Percentiles rank a stretch among this genome's conserved stretches.
Conservation (phyloP, 2,329 filamentous ascomycete genomes). For the Boeremia exigua region DNA sequence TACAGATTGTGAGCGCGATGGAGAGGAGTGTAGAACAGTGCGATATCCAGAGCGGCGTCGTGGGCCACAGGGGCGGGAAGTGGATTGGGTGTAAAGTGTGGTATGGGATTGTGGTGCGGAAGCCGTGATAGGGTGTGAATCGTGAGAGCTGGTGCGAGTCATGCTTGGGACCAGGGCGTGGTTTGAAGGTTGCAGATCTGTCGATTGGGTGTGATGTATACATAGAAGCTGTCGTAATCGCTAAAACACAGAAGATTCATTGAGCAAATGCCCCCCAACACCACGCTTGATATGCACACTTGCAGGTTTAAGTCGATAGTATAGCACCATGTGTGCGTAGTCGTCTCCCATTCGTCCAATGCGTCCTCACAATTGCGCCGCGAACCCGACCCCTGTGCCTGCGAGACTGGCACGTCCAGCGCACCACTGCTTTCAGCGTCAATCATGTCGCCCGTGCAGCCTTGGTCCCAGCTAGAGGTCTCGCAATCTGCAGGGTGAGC, state of each 20-base stretch:
- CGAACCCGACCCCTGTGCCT: too few species aligned
- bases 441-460: too few species aligned
- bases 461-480: not conserved
- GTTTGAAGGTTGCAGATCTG: too few species aligned
- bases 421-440: too few species aligned
- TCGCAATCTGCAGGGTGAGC: conserved; percentile 5
- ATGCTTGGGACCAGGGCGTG: too few species aligned
- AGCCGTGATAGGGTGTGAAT: conserved; percentile 3
- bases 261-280: not conserved
- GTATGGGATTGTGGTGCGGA: conserved; percentile 47
- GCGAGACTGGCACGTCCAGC: too few species aligned
- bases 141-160: not conserved
- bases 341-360: not conserved
- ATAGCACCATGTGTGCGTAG: not conserved
- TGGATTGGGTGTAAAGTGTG: conserved; percentile 51
- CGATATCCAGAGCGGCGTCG: conserved; percentile 38
- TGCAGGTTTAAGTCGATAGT: not conserved
- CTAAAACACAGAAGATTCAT: conserved; percentile 3
- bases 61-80: conserved; percentile 47
- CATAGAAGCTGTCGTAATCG: conserved; percentile 3
- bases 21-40: conserved; percentile 40
- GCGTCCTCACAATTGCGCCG: not conserved
- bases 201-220: too few species aligned
- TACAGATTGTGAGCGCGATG: conserved; percentile 35
- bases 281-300: conserved; percentile 2